phyloP scores from a whole-genome alignment of 2,329 filamentous ascomycete species.

The Aspergillus neoniger region DNA sequence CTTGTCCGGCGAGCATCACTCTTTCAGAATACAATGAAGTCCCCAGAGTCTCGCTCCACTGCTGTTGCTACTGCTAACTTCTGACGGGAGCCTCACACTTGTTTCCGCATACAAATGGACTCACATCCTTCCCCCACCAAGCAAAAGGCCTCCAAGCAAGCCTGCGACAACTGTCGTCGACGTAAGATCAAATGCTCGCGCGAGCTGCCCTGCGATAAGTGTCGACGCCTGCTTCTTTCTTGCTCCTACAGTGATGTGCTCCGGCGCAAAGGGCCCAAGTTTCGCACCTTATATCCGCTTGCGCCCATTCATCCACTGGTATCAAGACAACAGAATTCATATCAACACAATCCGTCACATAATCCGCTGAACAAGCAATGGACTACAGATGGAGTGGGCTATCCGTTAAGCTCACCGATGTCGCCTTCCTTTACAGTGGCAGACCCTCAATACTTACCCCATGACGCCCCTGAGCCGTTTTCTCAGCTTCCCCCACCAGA shows the following conservation, averaged over 20 bases:
- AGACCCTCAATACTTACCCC: slow-evolving; percentile 27
- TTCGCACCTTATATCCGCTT: slow-evolving; percentile 41
- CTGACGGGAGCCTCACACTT: not conserved
- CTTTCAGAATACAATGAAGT: slow-evolving; percentile 7
- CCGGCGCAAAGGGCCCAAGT: slow-evolving; percentile 43
- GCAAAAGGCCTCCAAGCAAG: slow-evolving; percentile 36
- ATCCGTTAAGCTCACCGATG: slow-evolving; percentile 28
- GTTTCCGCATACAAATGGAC: slow-evolving; percentile 23
- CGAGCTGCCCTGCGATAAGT: slow-evolving; percentile 46
- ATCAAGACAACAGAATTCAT: slow-evolving; percentile 22
- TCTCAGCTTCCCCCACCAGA: slow-evolving; percentile 33
- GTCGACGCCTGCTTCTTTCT: slow-evolving; percentile 38
- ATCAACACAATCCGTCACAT: slow-evolving; percentile 16
- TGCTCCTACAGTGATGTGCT: slow-evolving; percentile 45
- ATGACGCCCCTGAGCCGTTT: slow-evolving; percentile 31
- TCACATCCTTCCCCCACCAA: slow-evolving; percentile 18
- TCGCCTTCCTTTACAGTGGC: slow-evolving; percentile 29
- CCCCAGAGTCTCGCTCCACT: not conserved
- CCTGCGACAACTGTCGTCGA: slow-evolving; percentile 45
- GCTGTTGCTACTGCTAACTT: not conserved
- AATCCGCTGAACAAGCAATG: slow-evolving; percentile 25
- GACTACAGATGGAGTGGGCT: slow-evolving; percentile 20
- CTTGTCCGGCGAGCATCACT: not conserved
- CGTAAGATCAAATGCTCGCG: slow-evolving; percentile 48
- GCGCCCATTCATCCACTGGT: slow-evolving; percentile 38